Conservation (phyloP, 352 stramenopile genomes). For the Pythium rishiriense region DNA sequence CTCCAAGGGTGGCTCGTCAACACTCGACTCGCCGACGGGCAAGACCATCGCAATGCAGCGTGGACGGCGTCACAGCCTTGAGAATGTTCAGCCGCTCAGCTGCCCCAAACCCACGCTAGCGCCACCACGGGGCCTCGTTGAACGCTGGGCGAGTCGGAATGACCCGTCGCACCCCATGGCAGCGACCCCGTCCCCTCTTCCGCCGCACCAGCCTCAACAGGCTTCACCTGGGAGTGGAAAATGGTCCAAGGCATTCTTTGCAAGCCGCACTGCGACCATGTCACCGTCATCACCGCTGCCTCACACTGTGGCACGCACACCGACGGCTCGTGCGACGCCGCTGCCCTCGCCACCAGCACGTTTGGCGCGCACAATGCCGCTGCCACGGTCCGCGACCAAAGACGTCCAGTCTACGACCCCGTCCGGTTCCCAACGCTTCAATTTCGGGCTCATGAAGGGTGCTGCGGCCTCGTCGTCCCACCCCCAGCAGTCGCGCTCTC, state of each 20-base stretch:
- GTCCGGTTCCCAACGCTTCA: conserved; percentile 10
- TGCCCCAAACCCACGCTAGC: conserved; percentile 24
- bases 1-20: not conserved
- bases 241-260: conserved; percentile 28
- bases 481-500: conserved; percentile 7
- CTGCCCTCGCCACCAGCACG: not conserved
- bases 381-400: conserved; percentile 18
- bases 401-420: not conserved
- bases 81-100: conserved; percentile 17
- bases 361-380: conserved; percentile 20
- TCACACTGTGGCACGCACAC: not conserved
- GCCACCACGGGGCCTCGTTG: not conserved
- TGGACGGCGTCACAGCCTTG: conserved; percentile 14
- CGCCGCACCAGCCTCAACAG: not conserved
- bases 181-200: conserved; percentile 2
- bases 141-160: not conserved
- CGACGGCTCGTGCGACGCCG: not conserved
- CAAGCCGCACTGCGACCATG: conserved; percentile 8
- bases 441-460: conserved; percentile 25
- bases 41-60: not conserved
- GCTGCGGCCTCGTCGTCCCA: not conserved
- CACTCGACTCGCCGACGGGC: not conserved
- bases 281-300: not conserved
- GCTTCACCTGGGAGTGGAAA: conserved; percentile 2
- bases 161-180: not conserved